phyloP scores from a whole-genome alignment of 768 basidiomycete species.

The Auriculariales sp. region DNA sequence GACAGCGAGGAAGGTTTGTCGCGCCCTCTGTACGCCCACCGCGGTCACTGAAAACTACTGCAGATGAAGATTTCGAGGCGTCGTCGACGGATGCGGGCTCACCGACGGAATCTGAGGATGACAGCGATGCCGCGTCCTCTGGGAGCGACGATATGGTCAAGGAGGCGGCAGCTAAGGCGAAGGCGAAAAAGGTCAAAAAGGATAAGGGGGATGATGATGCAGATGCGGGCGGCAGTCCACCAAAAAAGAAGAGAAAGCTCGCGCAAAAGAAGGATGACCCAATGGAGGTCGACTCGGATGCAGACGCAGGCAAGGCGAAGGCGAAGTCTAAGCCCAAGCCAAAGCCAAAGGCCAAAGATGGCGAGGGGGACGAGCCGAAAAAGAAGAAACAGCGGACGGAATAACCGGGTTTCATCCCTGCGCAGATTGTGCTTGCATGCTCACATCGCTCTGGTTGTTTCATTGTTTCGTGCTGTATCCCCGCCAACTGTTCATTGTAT shows the following conservation, averaged over 20 bases:
- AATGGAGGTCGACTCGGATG: background rate
- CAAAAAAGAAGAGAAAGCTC: slow-evolving; percentile 18
- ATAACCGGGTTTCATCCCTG: background rate
- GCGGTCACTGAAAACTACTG: slow-evolving; percentile 2
- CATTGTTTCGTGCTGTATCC: no score
- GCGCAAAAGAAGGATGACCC: background rate
- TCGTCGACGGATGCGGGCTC: slow-evolving; percentile 82
- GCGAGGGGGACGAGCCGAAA: slow-evolving; percentile 24
- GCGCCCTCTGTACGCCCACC: background rate
- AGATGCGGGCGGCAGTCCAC: slow-evolving; percentile 3
- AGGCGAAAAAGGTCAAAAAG: slow-evolving; percentile 26
- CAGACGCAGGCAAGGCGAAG: background rate
- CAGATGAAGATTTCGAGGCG: slow-evolving; percentile 85
- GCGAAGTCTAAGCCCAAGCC: slow-evolving; percentile 29
- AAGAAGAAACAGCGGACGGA: slow-evolving; percentile 9
- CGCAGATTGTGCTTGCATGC: background rate
- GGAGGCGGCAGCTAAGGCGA: slow-evolving; percentile 37
- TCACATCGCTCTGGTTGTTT: no score
- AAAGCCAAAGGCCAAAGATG: slow-evolving; percentile 27
- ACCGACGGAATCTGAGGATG: slow-evolving; percentile 56
- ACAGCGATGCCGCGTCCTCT: slow-evolving; percentile 55
- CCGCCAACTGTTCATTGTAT: no score
- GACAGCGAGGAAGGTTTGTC: slow-evolving; percentile 58
- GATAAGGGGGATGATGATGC: slow-evolving; percentile 17
- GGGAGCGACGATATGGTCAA: slow-evolving; percentile 80